phyloP scores from a whole-genome alignment of 2,329 filamentous ascomycete genomes.

The Taxawa tesnikishii region DNA sequence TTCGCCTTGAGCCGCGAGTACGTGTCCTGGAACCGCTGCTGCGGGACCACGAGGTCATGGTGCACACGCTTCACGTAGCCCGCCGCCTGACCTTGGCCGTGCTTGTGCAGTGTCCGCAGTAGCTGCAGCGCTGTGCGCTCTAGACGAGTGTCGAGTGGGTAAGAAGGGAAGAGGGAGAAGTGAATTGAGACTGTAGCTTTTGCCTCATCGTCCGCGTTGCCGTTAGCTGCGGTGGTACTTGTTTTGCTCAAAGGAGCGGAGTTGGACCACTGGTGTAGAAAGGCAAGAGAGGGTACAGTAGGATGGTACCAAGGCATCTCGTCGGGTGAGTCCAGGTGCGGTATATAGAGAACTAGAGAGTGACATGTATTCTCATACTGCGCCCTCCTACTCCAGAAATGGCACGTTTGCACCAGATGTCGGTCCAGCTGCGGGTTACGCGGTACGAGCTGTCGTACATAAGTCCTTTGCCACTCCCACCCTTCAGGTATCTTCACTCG shows the following conservation, averaged over 20 bases:
- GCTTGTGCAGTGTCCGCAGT: slow-evolving; percentile 57
- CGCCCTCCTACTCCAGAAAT: slow-evolving; percentile 39
- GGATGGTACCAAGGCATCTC: slow-evolving; percentile 85
- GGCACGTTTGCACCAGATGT: slow-evolving; percentile 70
- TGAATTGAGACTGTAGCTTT: slow-evolving; percentile 36
- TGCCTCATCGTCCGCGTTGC: slow-evolving; percentile 10
- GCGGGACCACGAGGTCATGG: slow-evolving; percentile 70
- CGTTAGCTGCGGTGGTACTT: background rate
- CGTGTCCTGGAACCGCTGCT: slow-evolving; percentile 66
- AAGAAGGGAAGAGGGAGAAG: slow-evolving; percentile 32
- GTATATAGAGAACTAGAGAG: slow-evolving; percentile 62
- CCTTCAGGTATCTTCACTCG: slow-evolving; percentile 9
- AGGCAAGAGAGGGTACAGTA: slow-evolving; percentile 58
- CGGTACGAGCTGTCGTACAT: slow-evolving; percentile 70
- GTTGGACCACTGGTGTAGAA: slow-evolving; percentile 59
- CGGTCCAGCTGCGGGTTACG: slow-evolving; percentile 67
- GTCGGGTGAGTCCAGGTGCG: slow-evolving; percentile 50
- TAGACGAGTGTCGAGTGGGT: slow-evolving; percentile 24
- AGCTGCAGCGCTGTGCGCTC: slow-evolving; percentile 57
- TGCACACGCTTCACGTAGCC: slow-evolving; percentile 73
- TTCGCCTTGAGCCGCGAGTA: slow-evolving; percentile 69
- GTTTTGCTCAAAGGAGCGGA: slow-evolving; percentile 8
- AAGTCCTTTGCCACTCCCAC: slow-evolving; percentile 43
- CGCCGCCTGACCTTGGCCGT: slow-evolving; percentile 50
- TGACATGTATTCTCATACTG: slow-evolving; percentile 19